Evolutionary conservation across 805 yeast genomes (phyloP), one percentile per base, ranked within the genome.

Genomic region (Nakazawaea sp.): DNA sequence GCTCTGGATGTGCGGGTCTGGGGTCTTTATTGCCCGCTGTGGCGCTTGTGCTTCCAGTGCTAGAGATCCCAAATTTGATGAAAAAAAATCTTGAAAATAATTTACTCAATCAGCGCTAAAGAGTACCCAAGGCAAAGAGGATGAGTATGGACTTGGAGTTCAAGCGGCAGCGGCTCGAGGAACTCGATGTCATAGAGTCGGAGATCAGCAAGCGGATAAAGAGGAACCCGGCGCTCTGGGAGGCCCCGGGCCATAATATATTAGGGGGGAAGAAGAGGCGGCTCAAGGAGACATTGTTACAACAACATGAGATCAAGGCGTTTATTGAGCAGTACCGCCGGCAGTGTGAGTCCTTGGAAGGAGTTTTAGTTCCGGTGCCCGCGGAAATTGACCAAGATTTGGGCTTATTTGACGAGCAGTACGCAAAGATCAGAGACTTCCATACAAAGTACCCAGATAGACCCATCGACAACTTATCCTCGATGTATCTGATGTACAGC

Each of bases 101-200:
- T n/a, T n/a, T n/a, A n/a, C n/a, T n/a, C n/a, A n/a, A n/a, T n/a
- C n/a, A n/a, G n/a, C n/a, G n/a, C n/a, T n/a, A n/a, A n/a, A n/a
- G n/a, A n/a, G n/a, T n/a, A n/a, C n/a, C n/a, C n/a, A n/a, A n/a
- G n/a, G n/a, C n/a, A n/a, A n/a, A n/a, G n/a, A n/a, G n/a, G n/a
- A n/a, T n/a, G n/a, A n/a, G n/a, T n/a, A 21, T 21, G 24, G 7
- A 26, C 20, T 11, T 21, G 24, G 79, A 75, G 33, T 44, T 45
- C 3, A 52, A 55, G 27, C 51, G 79, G 34, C 38, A 46, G 3
- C 39, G 59, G 1, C 41, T 75, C 6, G 87, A 80, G 48, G 92
- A 83, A 51, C 55, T 84, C 15, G 95, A 89, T 44, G 58, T 74
- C 2, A 68, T 90, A 3, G 94, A 89, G 48, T 49, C 58, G 20